Conservation (phyloP, 164 flowering plant species). For the Nelumbo lutea region DNA sequence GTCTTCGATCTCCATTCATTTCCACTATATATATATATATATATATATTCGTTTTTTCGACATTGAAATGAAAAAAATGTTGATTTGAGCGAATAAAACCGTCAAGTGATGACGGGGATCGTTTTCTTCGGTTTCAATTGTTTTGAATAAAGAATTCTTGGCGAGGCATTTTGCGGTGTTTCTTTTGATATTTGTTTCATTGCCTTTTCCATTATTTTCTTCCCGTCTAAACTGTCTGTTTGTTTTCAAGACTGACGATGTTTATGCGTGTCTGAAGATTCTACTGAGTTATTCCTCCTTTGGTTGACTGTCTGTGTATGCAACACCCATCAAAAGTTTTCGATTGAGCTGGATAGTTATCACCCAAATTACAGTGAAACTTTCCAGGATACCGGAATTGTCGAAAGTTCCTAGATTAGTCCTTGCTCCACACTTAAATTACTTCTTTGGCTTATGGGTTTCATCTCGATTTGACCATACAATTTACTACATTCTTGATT, state of each 20-base stretch:
- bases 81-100: slow-evolving; percentile 2
- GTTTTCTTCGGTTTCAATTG: neutral
- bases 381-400: too few relatives aligned
- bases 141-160: neutral
- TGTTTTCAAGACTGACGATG: too few relatives aligned
- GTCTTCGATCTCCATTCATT: neutral
- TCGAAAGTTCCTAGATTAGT: too few relatives aligned
- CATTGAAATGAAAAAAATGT: neutral
- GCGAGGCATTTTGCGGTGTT: neutral
- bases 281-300: neutral
- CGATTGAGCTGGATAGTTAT: neutral
- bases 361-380: neutral
- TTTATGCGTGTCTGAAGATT: too few relatives aligned
- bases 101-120: neutral
- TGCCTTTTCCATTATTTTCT: neutral
- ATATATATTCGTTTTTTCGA: neutral
- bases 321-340: neutral
- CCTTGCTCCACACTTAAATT: too few relatives aligned
- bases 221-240: too few relatives aligned
- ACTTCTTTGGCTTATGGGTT: neutral
- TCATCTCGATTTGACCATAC: neutral
- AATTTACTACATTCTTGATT: neutral
- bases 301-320: too few relatives aligned
- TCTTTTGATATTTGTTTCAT: neutral
- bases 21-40: neutral